Evolutionary conservation across 345 rosid species (phyloP), one percentile per base, ranked within the genome.

Genomic region (Camelina neglecta): DNA sequence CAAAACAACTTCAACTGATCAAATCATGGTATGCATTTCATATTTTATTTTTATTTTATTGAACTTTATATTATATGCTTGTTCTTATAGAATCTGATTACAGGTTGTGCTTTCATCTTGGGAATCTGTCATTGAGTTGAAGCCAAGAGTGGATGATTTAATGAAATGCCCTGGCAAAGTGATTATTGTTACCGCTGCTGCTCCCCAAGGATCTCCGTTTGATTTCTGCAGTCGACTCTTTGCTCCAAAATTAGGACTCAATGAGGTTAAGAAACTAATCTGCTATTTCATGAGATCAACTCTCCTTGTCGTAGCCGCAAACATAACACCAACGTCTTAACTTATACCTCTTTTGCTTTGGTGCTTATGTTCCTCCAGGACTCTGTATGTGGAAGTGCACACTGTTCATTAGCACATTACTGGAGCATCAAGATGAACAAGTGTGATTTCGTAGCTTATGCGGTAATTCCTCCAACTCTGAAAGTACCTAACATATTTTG

Each of bases 361-460:
- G 26, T 8, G 9, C 15, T 6, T n/a, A 26, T 36, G 11, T 68
- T 54, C 33, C 13, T 67, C 42, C 83, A 93, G 96, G 92, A 89
- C 82, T 85, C 92, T 58, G 92, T 83, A 2, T 75, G 84, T 49
- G 93, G 96, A 41, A 82, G 90, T 74, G 95, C 93, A 33, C 84
- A 88, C 48, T 93, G 98, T 79, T 74, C 89, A 35, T 66, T 93
- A 75, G 90, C 89, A 79, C 62, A 79, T 23, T 89, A 88, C 38
- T 89, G 97, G 95, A 81, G 84, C 53, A 73, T 84, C 45, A 90
- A 88, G 80, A 80, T 88, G 44, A 86, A 87, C 54, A 92, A 90
- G 58, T 73, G 65, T n/a, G 86, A 90, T 51, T 75, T 88, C 4
- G 36, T 75, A 9, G 98, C 97, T 1, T 83, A 78, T 53, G 65